A percentile compares a stretch with the other conserved stretches of the same genome.
phyloP scores from a whole-genome alignment of 192 early-diverging fungal species.

The Rhizoclosmatium sp. region DNA sequence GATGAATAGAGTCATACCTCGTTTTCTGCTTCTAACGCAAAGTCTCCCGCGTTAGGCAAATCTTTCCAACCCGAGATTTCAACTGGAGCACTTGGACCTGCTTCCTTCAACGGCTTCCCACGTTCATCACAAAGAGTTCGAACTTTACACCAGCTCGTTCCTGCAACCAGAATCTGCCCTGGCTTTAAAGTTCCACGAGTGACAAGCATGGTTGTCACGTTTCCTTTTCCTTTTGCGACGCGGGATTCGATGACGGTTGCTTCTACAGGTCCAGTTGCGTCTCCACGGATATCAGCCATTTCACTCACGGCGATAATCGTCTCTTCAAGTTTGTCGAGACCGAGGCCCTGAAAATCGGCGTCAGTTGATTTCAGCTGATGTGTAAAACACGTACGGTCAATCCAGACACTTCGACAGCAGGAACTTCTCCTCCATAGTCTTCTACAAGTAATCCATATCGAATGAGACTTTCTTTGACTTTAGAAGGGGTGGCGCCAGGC shows the following conservation, averaged over 20 bases:
- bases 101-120: conserved; percentile 73
- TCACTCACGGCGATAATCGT: conserved; percentile 87
- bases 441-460: conserved; percentile 85
- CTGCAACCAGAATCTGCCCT: conserved; percentile 85
- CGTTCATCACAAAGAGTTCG: conserved; percentile 82
- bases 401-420: conserved; percentile 89
- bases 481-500: conserved; percentile 60
- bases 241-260: conserved; percentile 89
- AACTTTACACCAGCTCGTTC: conserved; percentile 87
- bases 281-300: conserved; percentile 86
- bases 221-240: conserved; percentile 83
- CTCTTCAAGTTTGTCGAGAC: conserved; percentile 89
- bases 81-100: conserved; percentile 86
- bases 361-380: not conserved
- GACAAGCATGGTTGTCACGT: conserved; percentile 87
- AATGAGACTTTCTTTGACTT: conserved; percentile 72
- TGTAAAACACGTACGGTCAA: conserved; percentile 61
- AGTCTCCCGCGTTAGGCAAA: conserved; percentile 89
- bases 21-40: conserved; percentile 77
- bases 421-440: conserved; percentile 92
- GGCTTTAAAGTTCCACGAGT: conserved; percentile 85
- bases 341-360: conserved; percentile 61
- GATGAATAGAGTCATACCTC: conserved; percentile 49
- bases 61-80: conserved; percentile 94
- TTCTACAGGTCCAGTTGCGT: conserved; percentile 78